phyloP scores from a whole-genome alignment of 202 grass and related monocot species.

The Cymbopogon flexuosus region DNA sequence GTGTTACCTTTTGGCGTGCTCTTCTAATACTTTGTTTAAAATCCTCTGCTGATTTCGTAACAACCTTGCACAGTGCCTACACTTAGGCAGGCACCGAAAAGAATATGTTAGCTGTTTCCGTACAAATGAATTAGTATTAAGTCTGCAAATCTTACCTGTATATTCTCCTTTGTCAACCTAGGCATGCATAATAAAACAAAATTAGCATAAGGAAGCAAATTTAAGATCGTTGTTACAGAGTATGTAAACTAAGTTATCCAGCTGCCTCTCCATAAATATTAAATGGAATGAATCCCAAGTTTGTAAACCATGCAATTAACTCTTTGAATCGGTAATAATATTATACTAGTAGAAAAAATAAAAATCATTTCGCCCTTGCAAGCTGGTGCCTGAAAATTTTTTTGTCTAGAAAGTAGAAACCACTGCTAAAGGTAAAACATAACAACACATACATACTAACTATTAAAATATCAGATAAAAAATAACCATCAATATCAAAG shows the following conservation, averaged over 20 bases:
- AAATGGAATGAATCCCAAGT: neutral
- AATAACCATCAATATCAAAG: neutral
- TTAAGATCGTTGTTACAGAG: neutral
- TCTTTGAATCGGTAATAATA: neutral
- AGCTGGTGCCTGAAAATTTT: neutral
- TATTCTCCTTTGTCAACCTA: conserved; percentile 94
- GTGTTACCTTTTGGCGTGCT: conserved; percentile 87
- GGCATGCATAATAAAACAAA: conserved; percentile 35
- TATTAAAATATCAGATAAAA: conserved; percentile 3
- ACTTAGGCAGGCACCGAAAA: conserved; percentile 6
- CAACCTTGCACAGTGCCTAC: conserved; percentile 84
- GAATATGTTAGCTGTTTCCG: conserved; percentile 6
- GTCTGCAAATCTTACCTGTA: conserved; percentile 54
- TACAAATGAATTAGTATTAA: neutral
- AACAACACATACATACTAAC: neutral
- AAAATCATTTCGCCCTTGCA: neutral
- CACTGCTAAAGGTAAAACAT: neutral
- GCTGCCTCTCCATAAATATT: neutral
- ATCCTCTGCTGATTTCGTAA: conserved; percentile 91
- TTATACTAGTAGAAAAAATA: neutral
- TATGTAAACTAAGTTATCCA: neutral
- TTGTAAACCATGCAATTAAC: neutral
- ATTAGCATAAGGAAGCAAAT: conserved; percentile 26
- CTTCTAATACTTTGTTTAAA: conserved; percentile 94
- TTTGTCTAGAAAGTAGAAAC: neutral